phyloP scores from a whole-genome alignment of 2,329 filamentous ascomycete species.

The Trichoderma harzianum region DNA sequence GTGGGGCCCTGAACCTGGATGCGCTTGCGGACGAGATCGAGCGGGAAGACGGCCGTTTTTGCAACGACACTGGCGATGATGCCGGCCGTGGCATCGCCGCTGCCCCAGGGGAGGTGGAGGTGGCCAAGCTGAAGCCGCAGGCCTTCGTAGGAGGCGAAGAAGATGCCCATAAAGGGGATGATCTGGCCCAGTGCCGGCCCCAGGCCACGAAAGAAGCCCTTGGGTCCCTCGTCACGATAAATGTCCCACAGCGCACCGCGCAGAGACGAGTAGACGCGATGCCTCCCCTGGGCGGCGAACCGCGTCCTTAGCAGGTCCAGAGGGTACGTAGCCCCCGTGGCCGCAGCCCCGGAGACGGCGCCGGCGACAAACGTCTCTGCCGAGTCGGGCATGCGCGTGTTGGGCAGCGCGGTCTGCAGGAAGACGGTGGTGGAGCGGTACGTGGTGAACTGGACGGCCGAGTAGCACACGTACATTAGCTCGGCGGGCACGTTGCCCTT shows the following conservation, averaged over 20 bases:
- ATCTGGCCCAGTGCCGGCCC: constrained; percentile 81
- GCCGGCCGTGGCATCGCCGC: constrained; percentile 80
- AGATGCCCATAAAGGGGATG: constrained; percentile 93
- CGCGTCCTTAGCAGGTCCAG: constrained; percentile 89
- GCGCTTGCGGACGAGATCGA: constrained; percentile 88
- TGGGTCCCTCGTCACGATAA: constrained; percentile 65
- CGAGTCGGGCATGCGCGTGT: constrained; percentile 54
- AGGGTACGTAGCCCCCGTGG: constrained; percentile 84
- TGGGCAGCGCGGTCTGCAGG: constrained; percentile 51
- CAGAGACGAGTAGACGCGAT: constrained; percentile 75
- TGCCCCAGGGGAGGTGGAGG: constrained; percentile 64
- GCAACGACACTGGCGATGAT: constrained; percentile 73
- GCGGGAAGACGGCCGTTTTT: constrained; percentile 87
- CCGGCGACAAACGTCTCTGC: constrained; percentile 80
- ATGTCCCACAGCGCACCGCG: constrained; percentile 69
- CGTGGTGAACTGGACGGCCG: constrained; percentile 81
- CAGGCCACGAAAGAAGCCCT: constrained; percentile 85
- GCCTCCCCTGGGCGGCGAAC: constrained; percentile 87
- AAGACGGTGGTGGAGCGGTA: constrained; percentile 74
- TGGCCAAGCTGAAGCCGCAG: constrained; percentile 58
- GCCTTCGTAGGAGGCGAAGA: constrained; percentile 86
- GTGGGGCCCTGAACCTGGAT: constrained; percentile 95
- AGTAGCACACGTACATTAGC: constrained; percentile 88
- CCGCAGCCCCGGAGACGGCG: constrained; percentile 74
- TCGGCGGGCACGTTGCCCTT: constrained; percentile 97